Evolutionary conservation across 2,329 filamentous ascomycete genomes (phyloP).

Genomic region (Diaporthe caulivora): DNA sequence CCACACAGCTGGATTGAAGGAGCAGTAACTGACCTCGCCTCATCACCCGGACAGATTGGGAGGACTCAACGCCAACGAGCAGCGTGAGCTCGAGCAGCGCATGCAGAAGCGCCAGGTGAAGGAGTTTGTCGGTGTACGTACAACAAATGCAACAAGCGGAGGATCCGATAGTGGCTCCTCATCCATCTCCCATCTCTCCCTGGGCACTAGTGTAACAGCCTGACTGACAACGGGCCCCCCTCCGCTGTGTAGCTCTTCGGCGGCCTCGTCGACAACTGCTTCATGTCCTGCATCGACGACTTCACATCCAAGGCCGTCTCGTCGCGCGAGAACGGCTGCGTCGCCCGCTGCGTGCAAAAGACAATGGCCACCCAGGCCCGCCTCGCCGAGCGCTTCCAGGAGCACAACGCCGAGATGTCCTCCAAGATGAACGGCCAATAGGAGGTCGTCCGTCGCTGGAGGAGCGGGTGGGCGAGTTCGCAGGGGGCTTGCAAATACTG

Average conservation of each 20-base stretch:
- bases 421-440: slow-evolving; percentile 64
- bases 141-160: neutral
- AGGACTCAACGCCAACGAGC: slow-evolving; percentile 80
- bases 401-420: slow-evolving; percentile 73
- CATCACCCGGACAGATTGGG: slow-evolving; percentile 35
- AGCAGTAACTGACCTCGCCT: slow-evolving; percentile 21
- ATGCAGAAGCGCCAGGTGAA: slow-evolving; percentile 99
- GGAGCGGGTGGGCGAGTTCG: neutral
- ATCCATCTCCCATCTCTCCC: too few relatives aligned
- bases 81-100: slow-evolving; percentile 91
- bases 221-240: slow-evolving; percentile 14
- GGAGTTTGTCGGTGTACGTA: slow-evolving; percentile 94
- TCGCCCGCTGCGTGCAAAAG: slow-evolving; percentile 96
- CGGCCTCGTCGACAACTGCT: slow-evolving; percentile 87
- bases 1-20: neutral
- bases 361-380: slow-evolving; percentile 92
- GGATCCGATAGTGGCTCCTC: neutral
- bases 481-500: neutral
- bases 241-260: slow-evolving; percentile 63
- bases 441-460: slow-evolving; percentile 31
- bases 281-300: slow-evolving; percentile 96
- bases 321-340: slow-evolving; percentile 88
- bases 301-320: slow-evolving; percentile 97
- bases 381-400: slow-evolving; percentile 89
- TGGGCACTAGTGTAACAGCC: too few relatives aligned